A percentile compares a stretch with the other conserved stretches of the same genome.
Conservation (phyloP, 441 rosid genomes). For the Populus tomentosa region DNA sequence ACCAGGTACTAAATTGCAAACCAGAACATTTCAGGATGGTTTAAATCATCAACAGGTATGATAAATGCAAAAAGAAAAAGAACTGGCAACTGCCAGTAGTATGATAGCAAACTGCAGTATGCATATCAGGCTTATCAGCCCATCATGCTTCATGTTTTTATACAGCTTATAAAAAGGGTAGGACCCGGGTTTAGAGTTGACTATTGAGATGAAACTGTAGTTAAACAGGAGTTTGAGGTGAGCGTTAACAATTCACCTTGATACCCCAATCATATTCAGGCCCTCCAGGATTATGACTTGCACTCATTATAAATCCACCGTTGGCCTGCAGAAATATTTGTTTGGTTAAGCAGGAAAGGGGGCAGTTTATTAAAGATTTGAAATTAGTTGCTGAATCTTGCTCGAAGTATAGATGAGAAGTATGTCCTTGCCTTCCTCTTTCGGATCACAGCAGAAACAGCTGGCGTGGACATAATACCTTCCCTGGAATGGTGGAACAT, state of each 20-base stretch:
- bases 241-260: constrained; percentile 53
- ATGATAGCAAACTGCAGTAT: neutral
- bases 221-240: constrained; percentile 6
- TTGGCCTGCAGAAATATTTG: constrained; percentile 48
- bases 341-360: constrained; percentile 6
- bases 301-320: constrained; percentile 98
- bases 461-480: constrained; percentile 84
- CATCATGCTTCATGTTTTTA: neutral
- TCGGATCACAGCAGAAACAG: constrained; percentile 90
- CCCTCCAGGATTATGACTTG: constrained; percentile 97
- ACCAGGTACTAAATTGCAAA: neutral
- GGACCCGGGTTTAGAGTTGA: neutral
- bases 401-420: constrained; percentile 12
- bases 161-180: neutral
- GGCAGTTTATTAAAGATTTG: neutral
- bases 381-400: neutral
- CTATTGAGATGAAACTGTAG: neutral
- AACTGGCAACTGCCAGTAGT: neutral
- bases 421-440: constrained; percentile 56
- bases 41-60: neutral
- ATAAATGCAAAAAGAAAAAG: neutral
- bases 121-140: neutral
- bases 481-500: constrained; percentile 48
- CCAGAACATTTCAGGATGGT: neutral
- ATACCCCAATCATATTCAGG: constrained; percentile 98